These are phyloP conservation scores for Starmerella bombicola DNA, from an alignment of 805 yeast genomes.

Conservation along the genomic window DNA sequence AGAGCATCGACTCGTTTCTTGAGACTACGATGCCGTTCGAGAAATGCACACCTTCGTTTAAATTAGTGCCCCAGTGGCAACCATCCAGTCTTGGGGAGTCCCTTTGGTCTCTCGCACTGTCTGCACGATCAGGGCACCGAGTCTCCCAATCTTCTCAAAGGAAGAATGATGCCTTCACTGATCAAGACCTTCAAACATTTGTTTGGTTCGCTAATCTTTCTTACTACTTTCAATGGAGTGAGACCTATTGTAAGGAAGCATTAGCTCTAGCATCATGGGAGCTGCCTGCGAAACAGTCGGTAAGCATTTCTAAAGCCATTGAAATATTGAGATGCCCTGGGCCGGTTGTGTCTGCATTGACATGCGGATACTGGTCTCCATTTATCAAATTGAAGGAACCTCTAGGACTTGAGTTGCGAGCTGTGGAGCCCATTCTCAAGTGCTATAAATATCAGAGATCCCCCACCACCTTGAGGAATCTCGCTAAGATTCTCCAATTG, in stretches of 20 bases:
- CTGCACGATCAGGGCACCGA: not conserved
- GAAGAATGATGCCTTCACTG: constrained; percentile 9
- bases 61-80: not conserved
- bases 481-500: not conserved
- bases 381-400: too few species aligned
- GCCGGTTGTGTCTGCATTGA: not conserved
- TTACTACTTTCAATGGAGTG: not conserved
- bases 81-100: not conserved
- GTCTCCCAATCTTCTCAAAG: not conserved
- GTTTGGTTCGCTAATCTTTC: constrained; percentile 13
- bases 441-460: constrained; percentile 11
- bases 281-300: not conserved
- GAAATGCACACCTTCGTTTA: not conserved
- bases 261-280: constrained; percentile 4
- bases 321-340: constrained; percentile 1
- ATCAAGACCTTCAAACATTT: constrained; percentile 6
- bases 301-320: not conserved
- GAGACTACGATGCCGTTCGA: not conserved
- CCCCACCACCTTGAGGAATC: not conserved
- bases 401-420: constrained; percentile 7
- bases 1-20: not conserved
- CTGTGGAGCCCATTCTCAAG: constrained; percentile 8
- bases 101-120: not conserved
- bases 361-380: not conserved
- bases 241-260: not conserved